Evolutionary conservation across 2,329 filamentous ascomycete genomes (phyloP).

Genomic region (Aspergillus brunneoviolaceus): DNA sequence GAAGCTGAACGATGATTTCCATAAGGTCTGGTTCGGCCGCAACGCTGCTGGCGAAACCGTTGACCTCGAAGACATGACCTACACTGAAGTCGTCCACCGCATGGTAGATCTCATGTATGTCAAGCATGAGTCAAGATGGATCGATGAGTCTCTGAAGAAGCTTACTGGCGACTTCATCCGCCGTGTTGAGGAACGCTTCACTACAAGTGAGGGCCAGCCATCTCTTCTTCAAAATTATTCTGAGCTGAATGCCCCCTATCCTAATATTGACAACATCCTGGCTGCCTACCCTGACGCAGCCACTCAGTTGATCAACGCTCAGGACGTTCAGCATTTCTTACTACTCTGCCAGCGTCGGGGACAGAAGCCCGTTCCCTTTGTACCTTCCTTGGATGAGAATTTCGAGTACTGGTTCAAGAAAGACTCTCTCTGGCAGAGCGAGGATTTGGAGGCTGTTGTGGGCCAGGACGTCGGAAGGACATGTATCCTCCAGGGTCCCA

Average conservation of each 20-base stretch:
- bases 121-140: constrained; percentile 87
- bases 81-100: constrained; percentile 79
- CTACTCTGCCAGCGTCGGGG: constrained; percentile 85
- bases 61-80: constrained; percentile 95
- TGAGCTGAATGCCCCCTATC: constrained; percentile 80
- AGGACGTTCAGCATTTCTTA: constrained; percentile 96
- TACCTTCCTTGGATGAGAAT: constrained; percentile 91
- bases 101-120: constrained; percentile 91
- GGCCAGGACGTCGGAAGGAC: constrained; percentile 94
- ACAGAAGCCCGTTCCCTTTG: constrained; percentile 96
- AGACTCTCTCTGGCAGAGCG: constrained; percentile 98
- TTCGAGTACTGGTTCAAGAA: constrained; percentile 99
- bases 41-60: constrained; percentile 78
- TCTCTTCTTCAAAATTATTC: constrained; percentile 88
- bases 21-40: constrained; percentile 93
- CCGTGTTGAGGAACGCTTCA: constrained; percentile 95
- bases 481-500: constrained; percentile 93
- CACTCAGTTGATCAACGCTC: constrained; percentile 91
- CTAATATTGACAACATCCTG: constrained; percentile 74
- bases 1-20: constrained; percentile 93
- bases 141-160: constrained; percentile 76
- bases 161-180: constrained; percentile 95
- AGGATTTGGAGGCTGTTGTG: constrained; percentile 93
- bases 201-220: constrained; percentile 64
- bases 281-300: constrained; percentile 82